Evolutionary conservation across 2,329 filamentous ascomycete genomes (phyloP), one percentile per base, ranked within the genome.

Genomic region (Nannizzia gypsea): DNA sequence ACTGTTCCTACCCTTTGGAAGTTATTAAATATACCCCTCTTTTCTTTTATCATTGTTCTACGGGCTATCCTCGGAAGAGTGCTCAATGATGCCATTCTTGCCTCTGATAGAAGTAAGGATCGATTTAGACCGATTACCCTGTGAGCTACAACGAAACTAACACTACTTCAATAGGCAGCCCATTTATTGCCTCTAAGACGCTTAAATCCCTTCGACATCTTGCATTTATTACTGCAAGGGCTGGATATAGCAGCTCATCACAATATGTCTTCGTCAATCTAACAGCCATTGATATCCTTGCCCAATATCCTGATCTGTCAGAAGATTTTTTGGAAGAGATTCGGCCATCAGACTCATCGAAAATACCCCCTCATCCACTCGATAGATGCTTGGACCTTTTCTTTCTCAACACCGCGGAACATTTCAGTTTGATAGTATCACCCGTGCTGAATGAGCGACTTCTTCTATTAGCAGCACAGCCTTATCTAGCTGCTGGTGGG

Each of bases 211-310:
- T 96, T 9, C 84, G 89, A 28, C 87, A 89, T 67, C 75, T 95
- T 20, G 89, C 85, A 72, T 96, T 96, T 70, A 83, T 96, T 63
- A 89, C 89, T 0, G 85, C 84, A 13, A 81, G 88, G 42, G 81
- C 88, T 59, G 86, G 87, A 20, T 84, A 86, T 60, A 83, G 81
- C 62, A 81, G 83, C 1, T 95, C 95, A 67, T 89, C 91, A 59
- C 87, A 89, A 61, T 92, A 95, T 72, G 84, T 82, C 1, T 96
- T 96, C 69, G 86, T 89, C 26, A 90, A 90, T 67, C 80, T 95
- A 22, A 84, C 88, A 0, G 85, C 90, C 2, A 83, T 96, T 63
- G 91, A 96, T 71, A 84, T 90, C 42, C 80, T 96, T 3, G 80
- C 86, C 6, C 82, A 84, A n/a, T 87, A 89, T 66, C 81, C 86